Evolutionary conservation across 129 eudicot genomes (phyloP).

Genomic region (Rutidosis leptorrhynchoides): DNA sequence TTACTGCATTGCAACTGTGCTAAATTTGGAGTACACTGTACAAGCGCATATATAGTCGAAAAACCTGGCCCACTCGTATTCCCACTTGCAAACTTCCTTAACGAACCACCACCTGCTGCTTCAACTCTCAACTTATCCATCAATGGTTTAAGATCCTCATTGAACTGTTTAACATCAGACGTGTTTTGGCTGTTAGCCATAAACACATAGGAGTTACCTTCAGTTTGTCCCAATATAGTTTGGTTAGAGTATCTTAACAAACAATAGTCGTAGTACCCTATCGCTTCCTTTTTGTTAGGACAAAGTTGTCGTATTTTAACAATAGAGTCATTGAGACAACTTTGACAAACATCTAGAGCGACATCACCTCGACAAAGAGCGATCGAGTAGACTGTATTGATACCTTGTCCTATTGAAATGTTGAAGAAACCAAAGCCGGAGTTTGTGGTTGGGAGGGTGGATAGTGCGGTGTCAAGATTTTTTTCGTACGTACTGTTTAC

Average conservation of each 20-base stretch:
- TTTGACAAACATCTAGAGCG: background rate
- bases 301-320: background rate
- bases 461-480: background rate
- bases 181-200: background rate
- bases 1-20: background rate
- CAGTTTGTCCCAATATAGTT: background rate
- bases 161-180: background rate
- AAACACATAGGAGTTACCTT: rapidly evolving
- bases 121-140: background rate
- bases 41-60: background rate
- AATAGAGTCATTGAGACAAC: background rate
- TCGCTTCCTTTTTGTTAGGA: constrained; percentile 1
- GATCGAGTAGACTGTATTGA: background rate
- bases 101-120: background rate
- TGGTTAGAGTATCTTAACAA: background rate
- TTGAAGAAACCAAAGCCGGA: background rate
- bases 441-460: background rate
- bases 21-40: background rate
- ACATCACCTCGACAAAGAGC: background rate
- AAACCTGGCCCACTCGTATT: background rate
- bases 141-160: background rate
- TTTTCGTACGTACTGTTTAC: background rate
- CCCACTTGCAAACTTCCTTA: background rate
- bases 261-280: constrained; percentile 1
- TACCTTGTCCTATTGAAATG: background rate